Percentiles rank a stretch among this genome's conserved stretches.
These are phyloP conservation scores for Starmerella apicola DNA, from an alignment of 805 yeast genomes.

Conservation along the genomic window DNA sequence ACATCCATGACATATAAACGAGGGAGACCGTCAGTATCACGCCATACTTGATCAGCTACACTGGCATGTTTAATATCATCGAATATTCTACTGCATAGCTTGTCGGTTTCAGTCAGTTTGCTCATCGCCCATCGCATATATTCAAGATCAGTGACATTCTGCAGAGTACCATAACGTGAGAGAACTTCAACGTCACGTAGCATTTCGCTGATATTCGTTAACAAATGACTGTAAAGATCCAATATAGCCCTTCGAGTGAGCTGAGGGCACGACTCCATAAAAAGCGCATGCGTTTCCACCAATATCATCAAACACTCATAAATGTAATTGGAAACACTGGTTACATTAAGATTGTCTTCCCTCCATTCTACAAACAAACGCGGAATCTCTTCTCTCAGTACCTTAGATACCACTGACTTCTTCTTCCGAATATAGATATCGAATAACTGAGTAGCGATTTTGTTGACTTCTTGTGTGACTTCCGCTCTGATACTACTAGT, in stretches of 20 bases:
- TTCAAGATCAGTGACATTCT: constrained; percentile 42
- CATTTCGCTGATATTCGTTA: constrained; percentile 29
- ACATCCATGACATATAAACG: constrained; percentile 20
- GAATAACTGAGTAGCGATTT: constrained; percentile 35
- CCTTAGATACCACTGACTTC: constrained; percentile 41
- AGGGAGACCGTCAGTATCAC: constrained; percentile 20
- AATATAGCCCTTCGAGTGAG: constrained; percentile 36
- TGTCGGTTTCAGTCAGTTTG: constrained; percentile 20
- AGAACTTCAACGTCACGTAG: constrained; percentile 36
- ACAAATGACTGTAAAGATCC: constrained; percentile 34
- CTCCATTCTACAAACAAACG: constrained; percentile 34
- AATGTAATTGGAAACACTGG: constrained; percentile 30
- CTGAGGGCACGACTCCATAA: constrained; percentile 37
- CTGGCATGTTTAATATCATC: constrained; percentile 24
- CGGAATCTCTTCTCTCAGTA: constrained; percentile 33
- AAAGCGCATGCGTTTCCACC: constrained; percentile 41
- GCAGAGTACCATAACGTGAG: constrained; percentile 38
- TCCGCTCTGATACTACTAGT: constrained; percentile 1
- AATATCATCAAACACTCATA: constrained; percentile 39
- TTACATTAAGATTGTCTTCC: constrained; percentile 29
- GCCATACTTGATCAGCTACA: constrained; percentile 23
- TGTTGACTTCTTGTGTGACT: constrained; percentile 35
- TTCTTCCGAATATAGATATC: constrained; percentile 36
- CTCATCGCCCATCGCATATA: constrained; percentile 34
- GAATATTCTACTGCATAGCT: constrained; percentile 23